These are phyloP conservation scores for Bocquillonia castaneifolia DNA, from an alignment of 441 rosid species.

Conservation along the genomic window DNA sequence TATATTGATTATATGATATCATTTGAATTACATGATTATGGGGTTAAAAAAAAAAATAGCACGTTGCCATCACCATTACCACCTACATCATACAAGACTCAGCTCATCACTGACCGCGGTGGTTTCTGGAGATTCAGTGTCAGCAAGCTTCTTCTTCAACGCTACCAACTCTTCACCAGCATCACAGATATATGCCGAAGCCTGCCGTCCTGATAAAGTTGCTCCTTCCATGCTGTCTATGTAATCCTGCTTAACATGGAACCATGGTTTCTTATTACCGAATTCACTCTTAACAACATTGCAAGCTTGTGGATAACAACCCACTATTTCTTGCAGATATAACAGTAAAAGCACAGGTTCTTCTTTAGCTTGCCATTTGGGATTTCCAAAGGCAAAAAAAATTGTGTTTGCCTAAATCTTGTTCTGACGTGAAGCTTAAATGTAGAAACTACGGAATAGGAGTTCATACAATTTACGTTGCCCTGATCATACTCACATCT, in stretches of 20 bases:
- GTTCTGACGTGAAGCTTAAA: background rate
- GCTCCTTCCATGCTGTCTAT: slow-evolving; percentile 99
- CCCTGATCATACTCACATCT: background rate
- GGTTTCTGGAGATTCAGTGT: slow-evolving; percentile 32
- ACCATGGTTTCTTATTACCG: background rate
- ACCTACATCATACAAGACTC: slow-evolving; percentile 46
- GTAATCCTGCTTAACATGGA: slow-evolving; percentile 57
- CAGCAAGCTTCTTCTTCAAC: slow-evolving; percentile 53
- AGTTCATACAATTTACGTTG: too few species aligned
- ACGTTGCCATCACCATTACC: background rate
- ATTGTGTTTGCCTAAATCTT: background rate
- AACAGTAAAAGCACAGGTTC: background rate
- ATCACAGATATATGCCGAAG: slow-evolving; percentile 73
- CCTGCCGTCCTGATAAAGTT: slow-evolving; percentile 85
- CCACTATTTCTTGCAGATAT: background rate
- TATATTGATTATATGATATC: background rate
- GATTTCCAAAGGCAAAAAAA: background rate
- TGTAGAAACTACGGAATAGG: background rate
- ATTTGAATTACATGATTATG: slow-evolving; percentile 3
- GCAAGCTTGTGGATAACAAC: background rate
- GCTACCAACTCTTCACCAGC: slow-evolving; percentile 74
- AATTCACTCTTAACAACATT: background rate
- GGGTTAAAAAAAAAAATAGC: background rate
- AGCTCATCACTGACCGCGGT: slow-evolving; percentile 44
- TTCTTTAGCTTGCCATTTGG: background rate